phyloP scores from a whole-genome alignment of 169 alveolate genomes.

The Cryptosporidium muris region DNA sequence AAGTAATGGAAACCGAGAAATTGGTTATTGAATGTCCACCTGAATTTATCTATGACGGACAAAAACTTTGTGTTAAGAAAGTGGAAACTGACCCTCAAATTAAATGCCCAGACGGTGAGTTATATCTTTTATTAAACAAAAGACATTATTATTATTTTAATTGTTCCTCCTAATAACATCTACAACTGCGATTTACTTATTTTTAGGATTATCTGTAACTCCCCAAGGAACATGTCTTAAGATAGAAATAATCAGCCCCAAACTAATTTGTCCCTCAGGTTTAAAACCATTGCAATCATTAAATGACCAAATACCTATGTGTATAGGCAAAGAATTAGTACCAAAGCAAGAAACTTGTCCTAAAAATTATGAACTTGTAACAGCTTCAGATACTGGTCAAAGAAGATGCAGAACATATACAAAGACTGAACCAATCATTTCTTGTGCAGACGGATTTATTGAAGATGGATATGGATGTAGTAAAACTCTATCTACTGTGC shows the following conservation, averaged over 20 bases:
- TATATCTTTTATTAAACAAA: background rate
- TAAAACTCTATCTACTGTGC: constrained; percentile 43
- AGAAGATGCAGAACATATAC: constrained; percentile 70
- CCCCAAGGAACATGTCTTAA: constrained; percentile 63
- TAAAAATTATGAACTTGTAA: constrained; percentile 57
- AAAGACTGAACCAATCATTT: constrained; percentile 58
- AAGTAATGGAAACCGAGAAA: constrained; percentile 47
- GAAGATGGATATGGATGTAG: constrained; percentile 58
- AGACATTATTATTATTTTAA: background rate
- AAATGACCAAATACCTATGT: constrained; percentile 58
- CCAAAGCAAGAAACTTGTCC: constrained; percentile 71
- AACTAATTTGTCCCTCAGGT: constrained; percentile 59
- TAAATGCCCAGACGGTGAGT: constrained; percentile 63
- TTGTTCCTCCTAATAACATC: background rate
- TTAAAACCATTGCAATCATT: constrained; percentile 34
- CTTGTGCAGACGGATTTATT: constrained; percentile 64
- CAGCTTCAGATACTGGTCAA: constrained; percentile 55
- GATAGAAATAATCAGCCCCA: constrained; percentile 45
- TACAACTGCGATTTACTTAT: background rate
- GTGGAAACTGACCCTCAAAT: constrained; percentile 62
- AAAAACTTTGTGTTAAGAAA: constrained; percentile 38
- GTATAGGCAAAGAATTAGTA: constrained; percentile 58
- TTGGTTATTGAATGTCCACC: constrained; percentile 67
- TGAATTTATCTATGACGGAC: constrained; percentile 54
- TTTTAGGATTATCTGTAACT: constrained; percentile 49